These are phyloP conservation scores for Madurella mycetomatis DNA, from an alignment of 2,329 filamentous ascomycete genomes.

Conservation along the genomic window DNA sequence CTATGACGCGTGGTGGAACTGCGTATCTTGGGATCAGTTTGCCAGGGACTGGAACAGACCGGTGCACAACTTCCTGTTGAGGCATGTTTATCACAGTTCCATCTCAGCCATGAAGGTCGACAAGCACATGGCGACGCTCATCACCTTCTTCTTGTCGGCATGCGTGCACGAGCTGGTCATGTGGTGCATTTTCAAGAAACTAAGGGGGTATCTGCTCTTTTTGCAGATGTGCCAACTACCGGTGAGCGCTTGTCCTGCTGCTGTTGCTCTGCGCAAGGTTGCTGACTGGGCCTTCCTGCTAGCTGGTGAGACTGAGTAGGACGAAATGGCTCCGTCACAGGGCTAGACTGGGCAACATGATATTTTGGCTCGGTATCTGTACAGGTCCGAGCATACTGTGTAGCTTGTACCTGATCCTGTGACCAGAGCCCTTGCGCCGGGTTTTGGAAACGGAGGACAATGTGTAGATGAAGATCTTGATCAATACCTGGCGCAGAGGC, in stretches of 20 bases:
- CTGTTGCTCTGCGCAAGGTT: not conserved
- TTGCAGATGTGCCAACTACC: constrained; percentile 72
- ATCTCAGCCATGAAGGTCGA: constrained; percentile 69
- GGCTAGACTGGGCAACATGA: constrained; percentile 63
- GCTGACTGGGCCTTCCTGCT: constrained; percentile 5
- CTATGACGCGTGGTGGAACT: constrained; percentile 62
- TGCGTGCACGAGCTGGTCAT: constrained; percentile 72
- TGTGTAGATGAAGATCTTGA: too few species aligned
- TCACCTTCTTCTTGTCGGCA: constrained; percentile 69
- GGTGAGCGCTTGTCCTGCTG: constrained; percentile 30
- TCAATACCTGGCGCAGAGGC: not conserved
- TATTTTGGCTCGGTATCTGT: constrained; percentile 78
- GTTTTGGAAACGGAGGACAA: too few species aligned
- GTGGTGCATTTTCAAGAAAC: constrained; percentile 75
- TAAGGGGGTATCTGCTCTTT: constrained; percentile 68
- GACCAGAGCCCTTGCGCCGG: not conserved
- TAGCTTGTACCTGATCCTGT: constrained; percentile 57
- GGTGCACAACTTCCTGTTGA: constrained; percentile 71
- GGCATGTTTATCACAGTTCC: constrained; percentile 74
- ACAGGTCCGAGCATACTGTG: constrained; percentile 66
- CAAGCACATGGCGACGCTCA: constrained; percentile 66
- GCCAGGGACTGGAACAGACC: constrained; percentile 76
- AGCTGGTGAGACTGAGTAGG: constrained; percentile 61
- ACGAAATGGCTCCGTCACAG: constrained; percentile 61
- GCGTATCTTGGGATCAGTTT: constrained; percentile 68